Conservation (phyloP, 1,284 basidiomycete species). For the Ganoderma sinense region DNA sequence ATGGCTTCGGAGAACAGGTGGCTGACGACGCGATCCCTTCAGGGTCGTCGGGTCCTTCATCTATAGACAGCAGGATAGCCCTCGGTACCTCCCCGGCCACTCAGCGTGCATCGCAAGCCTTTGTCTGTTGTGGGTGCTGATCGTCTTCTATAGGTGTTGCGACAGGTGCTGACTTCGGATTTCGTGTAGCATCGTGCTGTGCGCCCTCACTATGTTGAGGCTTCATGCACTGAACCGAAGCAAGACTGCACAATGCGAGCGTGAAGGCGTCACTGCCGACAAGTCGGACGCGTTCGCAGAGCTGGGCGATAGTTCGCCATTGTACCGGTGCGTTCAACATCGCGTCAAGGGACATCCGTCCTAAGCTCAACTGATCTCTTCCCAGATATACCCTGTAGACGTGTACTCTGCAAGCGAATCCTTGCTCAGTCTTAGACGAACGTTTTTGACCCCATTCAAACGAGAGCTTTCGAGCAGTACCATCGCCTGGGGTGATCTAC, state of each 20-base stretch:
- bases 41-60: conserved; percentile 30
- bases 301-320: conserved; percentile 24
- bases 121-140: conserved; percentile 12
- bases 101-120: conserved; percentile 19
- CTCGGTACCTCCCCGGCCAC: conserved; percentile 26
- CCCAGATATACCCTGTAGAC: background rate
- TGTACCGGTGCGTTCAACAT: conserved; percentile 17
- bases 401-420: too few relatives aligned
- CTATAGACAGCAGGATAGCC: conserved; percentile 26
- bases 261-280: conserved; percentile 16
- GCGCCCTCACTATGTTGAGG: conserved; percentile 17
- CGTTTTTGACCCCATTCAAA: too few relatives aligned
- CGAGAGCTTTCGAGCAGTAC: too few relatives aligned
- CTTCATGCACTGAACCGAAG: conserved; percentile 16
- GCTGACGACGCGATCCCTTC: background rate
- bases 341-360: too few relatives aligned
- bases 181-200: conserved; percentile 13
- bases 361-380: background rate
- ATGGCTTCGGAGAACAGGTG: background rate
- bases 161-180: background rate
- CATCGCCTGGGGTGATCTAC: too few relatives aligned
- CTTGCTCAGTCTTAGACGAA: too few relatives aligned
- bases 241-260: conserved; percentile 19
- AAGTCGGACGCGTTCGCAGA: conserved; percentile 14
- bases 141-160: background rate